A percentile compares a stretch with the other conserved stretches of the same genome.
Conservation (phyloP, 2,329 filamentous ascomycete genomes). For the Chaetothyriales sp. region DNA sequence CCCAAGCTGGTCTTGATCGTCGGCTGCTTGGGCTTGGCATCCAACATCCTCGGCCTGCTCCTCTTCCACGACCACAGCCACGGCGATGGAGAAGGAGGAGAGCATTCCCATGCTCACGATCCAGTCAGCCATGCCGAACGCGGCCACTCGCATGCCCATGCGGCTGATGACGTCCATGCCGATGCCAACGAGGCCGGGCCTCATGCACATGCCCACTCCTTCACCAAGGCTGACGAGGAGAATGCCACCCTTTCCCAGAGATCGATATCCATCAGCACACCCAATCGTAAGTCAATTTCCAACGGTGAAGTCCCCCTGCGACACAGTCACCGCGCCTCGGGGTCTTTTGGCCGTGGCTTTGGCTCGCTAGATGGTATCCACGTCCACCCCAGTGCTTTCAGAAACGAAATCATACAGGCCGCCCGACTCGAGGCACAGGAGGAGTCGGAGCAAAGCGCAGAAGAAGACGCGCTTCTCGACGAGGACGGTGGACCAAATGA, state of each 20-base stretch:
- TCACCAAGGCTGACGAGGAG: constrained; percentile 20
- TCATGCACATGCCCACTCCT: constrained; percentile 47
- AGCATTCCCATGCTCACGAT: constrained; percentile 32
- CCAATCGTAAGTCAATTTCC: constrained; percentile 19
- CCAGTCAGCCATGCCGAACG: constrained; percentile 38
- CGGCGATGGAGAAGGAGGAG: constrained; percentile 53
- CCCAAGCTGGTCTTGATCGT: constrained; percentile 82
- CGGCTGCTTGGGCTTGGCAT: constrained; percentile 69
- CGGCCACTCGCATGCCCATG: constrained; percentile 34
- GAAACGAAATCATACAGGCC: constrained; percentile 85
- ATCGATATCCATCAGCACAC: constrained; percentile 19
- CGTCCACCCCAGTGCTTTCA: constrained; percentile 78
- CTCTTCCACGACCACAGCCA: constrained; percentile 92
- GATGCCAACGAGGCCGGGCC: constrained; percentile 41
- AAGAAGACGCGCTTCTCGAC: constrained; percentile 20
- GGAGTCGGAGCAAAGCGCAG: constrained; percentile 36
- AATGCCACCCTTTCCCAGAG: constrained; percentile 18
- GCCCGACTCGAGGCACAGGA: constrained; percentile 47
- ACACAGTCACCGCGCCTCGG: constrained; percentile 46
- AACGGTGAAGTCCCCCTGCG: constrained; percentile 26
- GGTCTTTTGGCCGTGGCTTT: constrained; percentile 44
- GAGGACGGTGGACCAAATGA: constrained; percentile 24
- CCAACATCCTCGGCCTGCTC: constrained; percentile 77
- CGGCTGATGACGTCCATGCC: constrained; percentile 20
- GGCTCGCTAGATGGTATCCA: constrained; percentile 55